These are phyloP conservation scores for Alternaria triticimaculans DNA, from an alignment of 2,329 filamentous ascomycete genomes.

Conservation along the genomic window DNA sequence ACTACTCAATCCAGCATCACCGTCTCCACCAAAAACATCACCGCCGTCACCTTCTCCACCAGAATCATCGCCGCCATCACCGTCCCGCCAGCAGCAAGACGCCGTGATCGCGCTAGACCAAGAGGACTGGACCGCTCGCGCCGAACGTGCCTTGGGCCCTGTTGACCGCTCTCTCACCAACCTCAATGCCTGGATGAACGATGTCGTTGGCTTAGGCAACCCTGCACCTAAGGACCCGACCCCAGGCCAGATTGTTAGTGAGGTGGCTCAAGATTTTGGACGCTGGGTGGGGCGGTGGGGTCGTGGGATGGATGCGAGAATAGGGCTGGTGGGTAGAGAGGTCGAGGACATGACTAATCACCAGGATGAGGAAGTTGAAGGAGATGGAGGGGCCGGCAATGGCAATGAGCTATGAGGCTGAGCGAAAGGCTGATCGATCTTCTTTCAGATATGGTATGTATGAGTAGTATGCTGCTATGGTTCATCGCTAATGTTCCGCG, in stretches of 20 bases:
- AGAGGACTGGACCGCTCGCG: neutral
- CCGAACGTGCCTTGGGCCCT: neutral
- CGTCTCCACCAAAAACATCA: neutral
- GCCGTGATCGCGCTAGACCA: neutral
- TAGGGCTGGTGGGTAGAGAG: neutral
- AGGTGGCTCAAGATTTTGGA: neutral
- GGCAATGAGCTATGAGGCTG: neutral
- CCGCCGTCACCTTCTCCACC: no score
- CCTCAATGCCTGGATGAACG: neutral
- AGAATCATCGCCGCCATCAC: neutral
- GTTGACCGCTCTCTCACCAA: neutral
- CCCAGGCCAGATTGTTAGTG: neutral
- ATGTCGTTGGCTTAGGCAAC: neutral
- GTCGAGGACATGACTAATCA: neutral
- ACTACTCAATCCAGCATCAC: neutral
- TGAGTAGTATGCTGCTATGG: neutral
- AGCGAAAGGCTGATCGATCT: neutral
- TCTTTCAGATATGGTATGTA: neutral
- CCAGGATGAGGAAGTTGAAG: neutral
- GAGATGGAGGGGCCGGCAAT: neutral
- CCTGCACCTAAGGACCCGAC: neutral
- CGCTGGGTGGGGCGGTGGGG: neutral
- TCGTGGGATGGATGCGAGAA: neutral
- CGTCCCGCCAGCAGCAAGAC: neutral
- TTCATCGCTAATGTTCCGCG: neutral